Evolutionary conservation across 2,329 filamentous ascomycete genomes (phyloP).

Genomic region (Alternaria sp.): DNA sequence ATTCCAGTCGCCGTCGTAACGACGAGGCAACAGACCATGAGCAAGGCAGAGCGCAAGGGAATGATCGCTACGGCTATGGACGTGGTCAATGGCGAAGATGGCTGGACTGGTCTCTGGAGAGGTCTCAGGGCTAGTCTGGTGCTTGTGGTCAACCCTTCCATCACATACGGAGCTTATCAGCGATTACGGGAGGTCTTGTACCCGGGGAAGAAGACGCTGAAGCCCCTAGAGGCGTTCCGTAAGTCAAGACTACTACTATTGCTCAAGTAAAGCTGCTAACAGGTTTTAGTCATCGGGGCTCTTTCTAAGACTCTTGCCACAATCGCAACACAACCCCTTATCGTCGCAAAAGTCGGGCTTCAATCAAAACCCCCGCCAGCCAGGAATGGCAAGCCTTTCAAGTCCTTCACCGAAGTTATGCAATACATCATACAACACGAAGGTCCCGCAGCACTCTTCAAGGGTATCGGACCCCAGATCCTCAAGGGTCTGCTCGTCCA

Average conservation of each 20-base stretch:
- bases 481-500: slow-evolving; percentile 93
- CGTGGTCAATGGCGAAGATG: slow-evolving; percentile 89
- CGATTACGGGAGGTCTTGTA: slow-evolving; percentile 80
- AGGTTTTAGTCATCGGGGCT: slow-evolving; percentile 77
- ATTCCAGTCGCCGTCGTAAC: slow-evolving; percentile 96
- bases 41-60: slow-evolving; percentile 82
- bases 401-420: slow-evolving; percentile 94
- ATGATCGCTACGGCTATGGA: slow-evolving; percentile 87
- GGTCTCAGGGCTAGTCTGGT: slow-evolving; percentile 96
- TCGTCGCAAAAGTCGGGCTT: slow-evolving; percentile 95
- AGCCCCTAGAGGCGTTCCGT: slow-evolving; percentile 91
- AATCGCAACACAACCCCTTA: slow-evolving; percentile 90
- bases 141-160: slow-evolving; percentile 93
- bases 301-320: slow-evolving; percentile 93
- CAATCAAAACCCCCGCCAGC: slow-evolving; percentile 90
- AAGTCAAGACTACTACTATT: slow-evolving; percentile 54
- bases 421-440: slow-evolving; percentile 90
- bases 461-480: slow-evolving; percentile 94
- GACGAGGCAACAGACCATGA: slow-evolving; percentile 93
- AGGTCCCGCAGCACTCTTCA: slow-evolving; percentile 85
- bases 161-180: slow-evolving; percentile 97
- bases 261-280: slow-evolving; percentile 22
- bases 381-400: slow-evolving; percentile 89
- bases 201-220: slow-evolving; percentile 76
- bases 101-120: slow-evolving; percentile 88